Evolutionary conservation across 139 green algal genomes (phyloP).

Genomic region (Yamagishiella unicocca): DNA sequence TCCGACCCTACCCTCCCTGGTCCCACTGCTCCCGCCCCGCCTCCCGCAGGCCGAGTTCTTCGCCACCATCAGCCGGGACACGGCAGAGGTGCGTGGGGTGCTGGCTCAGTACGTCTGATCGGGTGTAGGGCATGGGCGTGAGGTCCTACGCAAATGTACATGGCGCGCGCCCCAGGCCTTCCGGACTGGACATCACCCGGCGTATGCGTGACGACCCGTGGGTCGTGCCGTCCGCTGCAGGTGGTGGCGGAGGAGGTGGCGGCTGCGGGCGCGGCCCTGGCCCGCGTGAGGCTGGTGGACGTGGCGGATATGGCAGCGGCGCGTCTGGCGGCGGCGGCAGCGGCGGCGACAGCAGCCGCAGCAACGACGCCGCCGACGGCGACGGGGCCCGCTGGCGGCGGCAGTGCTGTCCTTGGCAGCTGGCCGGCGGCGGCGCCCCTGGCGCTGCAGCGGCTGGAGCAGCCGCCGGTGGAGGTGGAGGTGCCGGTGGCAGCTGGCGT

Average conservation of each 20-base stretch:
- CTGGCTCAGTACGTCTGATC: too few species aligned
- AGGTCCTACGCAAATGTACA: too few species aligned
- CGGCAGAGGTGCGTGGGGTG: slow-evolving; percentile 43
- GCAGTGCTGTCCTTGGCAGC: not conserved
- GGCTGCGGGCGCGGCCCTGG: slow-evolving; percentile 15
- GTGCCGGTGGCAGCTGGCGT: slow-evolving; percentile 12
- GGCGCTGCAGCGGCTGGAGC: not conserved
- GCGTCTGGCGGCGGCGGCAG: slow-evolving; percentile 2
- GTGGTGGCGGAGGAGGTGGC: slow-evolving; percentile 40
- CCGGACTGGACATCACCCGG: too few species aligned
- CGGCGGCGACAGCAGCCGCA: not conserved
- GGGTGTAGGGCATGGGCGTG: too few species aligned
- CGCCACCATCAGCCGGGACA: slow-evolving; percentile 39
- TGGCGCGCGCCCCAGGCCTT: too few species aligned
- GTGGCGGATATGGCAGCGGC: slow-evolving; percentile 13
- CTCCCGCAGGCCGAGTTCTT: slow-evolving; percentile 48
- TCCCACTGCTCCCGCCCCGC: too few species aligned
- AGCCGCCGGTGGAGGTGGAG: not conserved
- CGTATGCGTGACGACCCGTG: too few species aligned
- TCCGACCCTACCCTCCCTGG: too few species aligned
- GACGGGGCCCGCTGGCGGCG: not conserved
- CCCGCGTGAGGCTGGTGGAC: slow-evolving; percentile 6
- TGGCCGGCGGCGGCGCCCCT: not conserved
- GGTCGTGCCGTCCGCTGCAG: too few species aligned
- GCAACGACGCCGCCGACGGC: not conserved